Percentiles rank a stretch among this genome's conserved stretches.
phyloP scores from a whole-genome alignment of 192 early-diverging fungal genomes.

The Backusella mclennaniae region DNA sequence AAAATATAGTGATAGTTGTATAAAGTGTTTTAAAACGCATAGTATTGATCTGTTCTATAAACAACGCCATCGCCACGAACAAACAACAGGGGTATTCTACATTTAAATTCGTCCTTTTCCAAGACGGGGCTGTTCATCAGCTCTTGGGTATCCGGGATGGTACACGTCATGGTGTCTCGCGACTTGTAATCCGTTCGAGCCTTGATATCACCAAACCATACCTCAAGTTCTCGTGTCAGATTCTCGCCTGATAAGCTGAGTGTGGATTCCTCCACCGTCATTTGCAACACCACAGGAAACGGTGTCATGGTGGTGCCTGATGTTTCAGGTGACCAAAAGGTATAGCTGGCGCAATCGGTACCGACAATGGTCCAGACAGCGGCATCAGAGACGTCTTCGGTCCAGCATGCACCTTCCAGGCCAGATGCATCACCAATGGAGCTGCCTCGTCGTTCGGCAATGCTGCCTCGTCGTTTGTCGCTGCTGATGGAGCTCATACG shows the following conservation, averaged over 20 bases:
- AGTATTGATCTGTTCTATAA: conserved; percentile 35
- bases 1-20: too few relatives aligned
- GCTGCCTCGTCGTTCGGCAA: conserved; percentile 24
- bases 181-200: conserved; percentile 46
- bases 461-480: conserved; percentile 12
- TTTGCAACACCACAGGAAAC: conserved; percentile 25
- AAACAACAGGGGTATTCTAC: conserved; percentile 34
- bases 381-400: conserved; percentile 80
- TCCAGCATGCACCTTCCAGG: conserved; percentile 52
- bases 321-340: conserved; percentile 44
- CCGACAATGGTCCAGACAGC: conserved; percentile 95
- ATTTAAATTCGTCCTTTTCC: conserved; percentile 12
- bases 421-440: background rate
- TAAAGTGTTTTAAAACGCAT: conserved; percentile 12
- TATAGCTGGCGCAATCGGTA: conserved; percentile 59
- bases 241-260: conserved; percentile 65
- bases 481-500: conserved; percentile 29
- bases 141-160: conserved; percentile 34
- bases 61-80: conserved; percentile 47
- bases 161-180: conserved; percentile 37
- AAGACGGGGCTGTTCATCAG: conserved; percentile 19
- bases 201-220: conserved; percentile 67
- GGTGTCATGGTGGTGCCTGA: conserved; percentile 19
- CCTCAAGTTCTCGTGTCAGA: conserved; percentile 61
- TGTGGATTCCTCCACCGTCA: conserved; percentile 7